phyloP scores from a whole-genome alignment of 2,329 filamentous ascomycete species.

The Trichoderma polysporum region DNA sequence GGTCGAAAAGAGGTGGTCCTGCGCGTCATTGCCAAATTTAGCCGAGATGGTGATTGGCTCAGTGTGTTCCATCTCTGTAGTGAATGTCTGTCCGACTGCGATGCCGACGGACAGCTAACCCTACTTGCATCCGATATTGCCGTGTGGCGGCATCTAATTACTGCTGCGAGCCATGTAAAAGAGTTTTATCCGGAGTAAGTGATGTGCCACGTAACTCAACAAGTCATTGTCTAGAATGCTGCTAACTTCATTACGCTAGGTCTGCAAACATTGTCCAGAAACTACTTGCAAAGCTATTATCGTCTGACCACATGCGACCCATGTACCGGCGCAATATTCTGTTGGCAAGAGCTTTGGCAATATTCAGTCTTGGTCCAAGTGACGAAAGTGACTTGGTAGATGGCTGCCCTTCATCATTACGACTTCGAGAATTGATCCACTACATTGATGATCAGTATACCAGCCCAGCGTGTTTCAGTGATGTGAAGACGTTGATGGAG shows the following conservation, averaged over 20 bases:
- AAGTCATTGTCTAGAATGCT: too few species aligned
- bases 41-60: slow-evolving; percentile 42
- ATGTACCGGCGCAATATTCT: slow-evolving; percentile 43
- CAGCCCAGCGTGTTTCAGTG: slow-evolving; percentile 46
- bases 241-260: slow-evolving; percentile 13
- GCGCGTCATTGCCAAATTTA: slow-evolving; percentile 41
- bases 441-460: slow-evolving; percentile 39
- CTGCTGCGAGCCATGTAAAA: slow-evolving; percentile 38
- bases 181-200: slow-evolving; percentile 37
- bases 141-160: slow-evolving; percentile 42
- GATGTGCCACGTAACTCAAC: neutral
- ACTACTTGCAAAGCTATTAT: slow-evolving; percentile 34
- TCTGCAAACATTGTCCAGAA: slow-evolving; percentile 29
- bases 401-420: slow-evolving; percentile 31
- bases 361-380: slow-evolving; percentile 35
- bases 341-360: slow-evolving; percentile 39
- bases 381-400: slow-evolving; percentile 34
- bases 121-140: slow-evolving; percentile 48
- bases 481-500: slow-evolving; percentile 47
- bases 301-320: slow-evolving; percentile 33
- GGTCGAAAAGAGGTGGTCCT: slow-evolving; percentile 49
- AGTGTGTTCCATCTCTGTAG: slow-evolving; percentile 45
- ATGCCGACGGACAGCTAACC: slow-evolving; percentile 39
- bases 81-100: slow-evolving; percentile 41
- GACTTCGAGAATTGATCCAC: slow-evolving; percentile 36